phyloP scores from a whole-genome alignment of 1,139 yeast species.

The Candida sanyaensis region DNA sequence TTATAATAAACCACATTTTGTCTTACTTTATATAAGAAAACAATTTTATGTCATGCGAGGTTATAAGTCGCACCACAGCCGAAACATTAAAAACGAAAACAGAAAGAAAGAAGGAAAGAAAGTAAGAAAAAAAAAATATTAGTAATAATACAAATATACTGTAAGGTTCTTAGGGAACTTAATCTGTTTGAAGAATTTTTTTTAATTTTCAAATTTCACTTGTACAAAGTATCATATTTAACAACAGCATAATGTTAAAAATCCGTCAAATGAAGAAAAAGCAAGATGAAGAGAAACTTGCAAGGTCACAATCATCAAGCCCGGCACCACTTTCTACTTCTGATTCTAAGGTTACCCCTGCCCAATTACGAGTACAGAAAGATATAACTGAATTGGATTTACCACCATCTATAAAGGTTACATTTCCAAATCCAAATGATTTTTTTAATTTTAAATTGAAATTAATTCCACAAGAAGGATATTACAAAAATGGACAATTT shows the following conservation, averaged over 20 bases:
- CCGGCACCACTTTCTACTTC: slow-evolving; percentile 13
- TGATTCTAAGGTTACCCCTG: slow-evolving; percentile 39
- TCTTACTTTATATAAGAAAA: too few species aligned
- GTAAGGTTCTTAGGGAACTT: background rate
- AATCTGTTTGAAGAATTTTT: background rate
- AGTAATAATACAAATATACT: too few species aligned
- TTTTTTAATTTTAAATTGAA: slow-evolving; percentile 61
- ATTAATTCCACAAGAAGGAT: slow-evolving; percentile 79
- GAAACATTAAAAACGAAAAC: background rate
- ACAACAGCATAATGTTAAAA: slow-evolving; percentile 36
- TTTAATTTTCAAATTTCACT: background rate
- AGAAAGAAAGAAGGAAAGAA: background rate
- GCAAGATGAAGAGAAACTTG: slow-evolving; percentile 35
- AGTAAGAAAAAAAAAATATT: too few species aligned
- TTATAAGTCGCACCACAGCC: background rate
- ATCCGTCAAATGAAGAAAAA: slow-evolving; percentile 61
- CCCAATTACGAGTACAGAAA: slow-evolving; percentile 56
- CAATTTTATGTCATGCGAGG: background rate
- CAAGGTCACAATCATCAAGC: slow-evolving; percentile 13
- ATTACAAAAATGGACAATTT: slow-evolving; percentile 70
- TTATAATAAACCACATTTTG: too few species aligned
- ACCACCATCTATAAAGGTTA: slow-evolving; percentile 62
- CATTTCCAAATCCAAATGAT: slow-evolving; percentile 57
- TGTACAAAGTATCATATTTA: background rate
- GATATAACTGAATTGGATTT: slow-evolving; percentile 71